These are phyloP conservation scores for Lactarius vividus DNA, from an alignment of 768 basidiomycete genomes.

Conservation along the genomic window DNA sequence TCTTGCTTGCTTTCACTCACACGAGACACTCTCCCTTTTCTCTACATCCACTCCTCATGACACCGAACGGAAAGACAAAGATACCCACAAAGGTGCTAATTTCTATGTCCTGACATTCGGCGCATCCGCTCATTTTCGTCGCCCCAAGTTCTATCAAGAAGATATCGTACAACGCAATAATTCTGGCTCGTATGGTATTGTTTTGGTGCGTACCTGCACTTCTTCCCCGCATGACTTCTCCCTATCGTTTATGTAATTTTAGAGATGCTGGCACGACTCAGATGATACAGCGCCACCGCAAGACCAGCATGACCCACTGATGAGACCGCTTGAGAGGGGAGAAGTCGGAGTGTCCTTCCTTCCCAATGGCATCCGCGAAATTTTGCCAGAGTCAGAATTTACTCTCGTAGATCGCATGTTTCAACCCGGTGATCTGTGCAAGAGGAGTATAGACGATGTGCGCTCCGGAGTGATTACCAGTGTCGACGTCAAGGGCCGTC, in stretches of 20 bases:
- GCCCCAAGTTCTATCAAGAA: constrained; percentile 39
- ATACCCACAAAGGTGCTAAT: constrained; percentile 37
- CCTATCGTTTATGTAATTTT: constrained; percentile 17
- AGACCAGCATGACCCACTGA: constrained; percentile 59
- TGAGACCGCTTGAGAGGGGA: constrained; percentile 70
- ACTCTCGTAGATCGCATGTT: constrained; percentile 73
- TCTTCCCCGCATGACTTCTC: constrained; percentile 4
- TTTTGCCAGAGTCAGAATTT: constrained; percentile 67
- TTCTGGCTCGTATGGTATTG: constrained; percentile 49
- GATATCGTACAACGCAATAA: constrained; percentile 40
- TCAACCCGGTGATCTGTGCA: constrained; percentile 78
- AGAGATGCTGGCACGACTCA: constrained; percentile 90
- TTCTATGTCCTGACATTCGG: not conserved
- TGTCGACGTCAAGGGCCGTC: constrained; percentile 57
- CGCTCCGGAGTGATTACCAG: constrained; percentile 73
- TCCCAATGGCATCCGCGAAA: constrained; percentile 54
- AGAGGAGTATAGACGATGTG: constrained; percentile 70
- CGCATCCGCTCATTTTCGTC: not conserved
- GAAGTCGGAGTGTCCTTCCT: constrained; percentile 82
- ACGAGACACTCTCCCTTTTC: constrained; percentile 5
- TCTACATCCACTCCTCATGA: constrained; percentile 30
- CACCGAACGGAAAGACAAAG: constrained; percentile 28
- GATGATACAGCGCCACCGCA: constrained; percentile 58
- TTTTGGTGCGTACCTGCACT: constrained; percentile 50
- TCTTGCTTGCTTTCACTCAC: constrained; percentile 2